Evolutionary conservation across 2,329 filamentous ascomycete genomes (phyloP), one percentile per base, ranked within the genome.

Genomic region (Trichoderma atrobrunneum): DNA sequence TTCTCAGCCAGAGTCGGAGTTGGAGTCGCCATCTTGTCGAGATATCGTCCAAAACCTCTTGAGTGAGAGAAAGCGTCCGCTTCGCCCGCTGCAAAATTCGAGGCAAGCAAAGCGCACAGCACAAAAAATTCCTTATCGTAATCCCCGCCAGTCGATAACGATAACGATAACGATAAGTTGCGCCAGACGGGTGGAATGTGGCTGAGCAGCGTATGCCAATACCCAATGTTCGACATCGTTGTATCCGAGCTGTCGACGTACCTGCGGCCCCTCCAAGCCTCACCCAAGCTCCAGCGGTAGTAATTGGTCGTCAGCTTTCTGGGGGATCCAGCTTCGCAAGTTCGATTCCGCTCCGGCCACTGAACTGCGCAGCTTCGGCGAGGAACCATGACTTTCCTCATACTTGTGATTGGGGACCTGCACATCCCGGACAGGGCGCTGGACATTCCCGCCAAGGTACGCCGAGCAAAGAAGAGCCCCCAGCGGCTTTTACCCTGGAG

Each of bases 341-440:
- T 72, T 63, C 61, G 72, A 59, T 63, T 64, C 59, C 32, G 39
- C 34, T 28, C 43, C 43, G 34, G 48, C 70, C 43, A 48, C 56
- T 70, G 11, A 21, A 21, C 30, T 66, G 43, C 59, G 39, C 51
- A 74, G 48, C 56, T 64, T 59, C 64, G 18, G 76, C 75, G 72
- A 73, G 62, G 74, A 74, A 92, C 90, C 86, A 94, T 95, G 85
- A 93, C 94, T 75, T 93, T 95, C 84, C 88, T 97, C 76, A 94
- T 97, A 80, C 89, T 97, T 80, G 93, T 96, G 80, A 93, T 97
- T 77, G 94, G 94, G 81, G 94, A 97, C 85, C 89, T 97, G 70
- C 94, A 97, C 85, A 97, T 97, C 83, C 94, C 94, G 78, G 94
- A 97, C 83, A 88, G 94, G 81, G 94, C 94, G 77, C 90, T 96